Base-by-base conservation (phyloP, 345 rosid species). In the Lepidium sativum region DNA sequence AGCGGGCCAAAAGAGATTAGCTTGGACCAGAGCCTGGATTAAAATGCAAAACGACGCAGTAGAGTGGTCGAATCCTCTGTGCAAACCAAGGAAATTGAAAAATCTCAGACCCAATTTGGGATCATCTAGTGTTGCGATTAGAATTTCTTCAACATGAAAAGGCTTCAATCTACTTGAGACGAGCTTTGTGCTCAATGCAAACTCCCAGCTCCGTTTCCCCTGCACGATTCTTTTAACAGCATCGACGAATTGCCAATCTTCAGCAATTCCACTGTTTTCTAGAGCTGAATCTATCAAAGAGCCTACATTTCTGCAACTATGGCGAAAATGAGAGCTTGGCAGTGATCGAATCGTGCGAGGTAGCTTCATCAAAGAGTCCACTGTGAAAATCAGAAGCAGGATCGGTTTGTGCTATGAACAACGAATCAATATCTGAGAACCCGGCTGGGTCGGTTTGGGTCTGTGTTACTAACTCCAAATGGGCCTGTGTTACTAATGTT, bases 51-150 rank as follows among this genome's bases (percentile, higher is more conserved):
- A 90, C 43, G 99, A 86, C 54, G 77, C 56, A 9, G 83, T 50
- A 0, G 99, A 86, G 58, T 92, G 99, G 73, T 74, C 53, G 72
- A 87, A 84, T 59, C 73, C 76, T 42, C 63, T 74, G 74, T 94
- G 99, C 77, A 94, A 64, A 15, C 99, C 99, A 7, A 94, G 77
- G 75, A 87, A 94, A 70, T 94, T 90, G 77, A 94, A 94, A 76
- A 90, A 90, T 65, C 95, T 69, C 25, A 87, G 70, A 67, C 90
- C 89, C 27, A 94, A 77, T 82, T 78, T 81, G 60, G 90, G 76
- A 68, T 90, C 95, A 55, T 90, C 92, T 0, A 87, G 67, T 56
- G 83, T 80, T 47, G 70, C 83, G 55, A 81, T 58, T 60, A 90
- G 69, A 51, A 89, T 72, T 48, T 70, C 63, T 75, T 92, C 98